Conservation (phyloP, 768 basidiomycete species). For the Lentinula aciculospora region DNA sequence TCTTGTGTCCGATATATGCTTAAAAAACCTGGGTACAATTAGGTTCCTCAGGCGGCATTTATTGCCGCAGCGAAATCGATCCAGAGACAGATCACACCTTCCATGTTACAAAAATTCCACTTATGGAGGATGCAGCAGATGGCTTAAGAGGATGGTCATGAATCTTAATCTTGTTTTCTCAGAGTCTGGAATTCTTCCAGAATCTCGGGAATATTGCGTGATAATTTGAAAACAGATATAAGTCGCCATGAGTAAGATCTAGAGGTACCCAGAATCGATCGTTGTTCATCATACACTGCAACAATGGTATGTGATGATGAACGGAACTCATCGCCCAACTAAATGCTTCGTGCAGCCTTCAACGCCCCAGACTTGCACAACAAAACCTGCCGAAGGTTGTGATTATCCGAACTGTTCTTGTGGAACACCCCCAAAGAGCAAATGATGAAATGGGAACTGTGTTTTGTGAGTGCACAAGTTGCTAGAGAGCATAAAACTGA, state of each 20-base stretch:
- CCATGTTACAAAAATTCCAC: slow-evolving; percentile 65
- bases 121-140: slow-evolving; percentile 45
- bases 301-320: neutral
- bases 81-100: slow-evolving; percentile 80
- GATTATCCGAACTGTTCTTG: slow-evolving; percentile 25
- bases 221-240: neutral
- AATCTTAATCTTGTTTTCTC: neutral
- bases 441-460: slow-evolving; percentile 11
- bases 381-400: slow-evolving; percentile 15
- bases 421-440: slow-evolving; percentile 30
- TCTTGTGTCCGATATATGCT: neutral
- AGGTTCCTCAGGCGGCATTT: slow-evolving; percentile 79
- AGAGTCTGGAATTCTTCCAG: neutral
- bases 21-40: slow-evolving; percentile 2
- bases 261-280: neutral
- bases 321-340: neutral
- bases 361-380: slow-evolving; percentile 7
- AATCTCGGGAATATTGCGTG: neutral
- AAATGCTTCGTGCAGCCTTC: neutral
- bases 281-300: neutral
- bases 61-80: slow-evolving; percentile 64
- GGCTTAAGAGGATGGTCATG: neutral
- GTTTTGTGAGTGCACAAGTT: slow-evolving; percentile 4
- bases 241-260: neutral
- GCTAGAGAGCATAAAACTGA: neutral